Conservation (phyloP, 805 yeast species). For the Sugiyamaella americana region DNA sequence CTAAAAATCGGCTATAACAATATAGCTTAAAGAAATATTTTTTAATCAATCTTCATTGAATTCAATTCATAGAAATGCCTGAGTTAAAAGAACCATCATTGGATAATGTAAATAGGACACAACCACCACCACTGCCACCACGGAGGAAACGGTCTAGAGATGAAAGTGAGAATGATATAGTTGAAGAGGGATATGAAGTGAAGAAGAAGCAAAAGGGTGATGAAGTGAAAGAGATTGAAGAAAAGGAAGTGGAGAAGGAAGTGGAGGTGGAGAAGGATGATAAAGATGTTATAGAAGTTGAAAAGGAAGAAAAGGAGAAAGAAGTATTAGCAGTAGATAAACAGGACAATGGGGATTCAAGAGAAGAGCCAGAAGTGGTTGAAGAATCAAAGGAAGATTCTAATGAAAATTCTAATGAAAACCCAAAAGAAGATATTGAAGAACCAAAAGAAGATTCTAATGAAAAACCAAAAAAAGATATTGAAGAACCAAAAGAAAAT, state of each 20-base stretch:
- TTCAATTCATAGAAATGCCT: no score
- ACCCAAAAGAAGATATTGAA: background rate
- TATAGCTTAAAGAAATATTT: no score
- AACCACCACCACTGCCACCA: background rate
- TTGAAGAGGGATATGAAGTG: conserved; percentile 3
- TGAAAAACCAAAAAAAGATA: background rate
- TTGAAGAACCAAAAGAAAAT: conserved; percentile 18
- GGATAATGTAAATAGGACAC: no score
- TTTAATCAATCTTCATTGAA: no score
- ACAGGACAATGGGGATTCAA: no score
- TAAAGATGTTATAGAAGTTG: no score
- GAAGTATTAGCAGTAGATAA: no score
- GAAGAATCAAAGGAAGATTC: conserved; percentile 8
- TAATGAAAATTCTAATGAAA: conserved; percentile 4
- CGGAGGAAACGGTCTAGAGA: background rate
- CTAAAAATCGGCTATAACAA: no score
- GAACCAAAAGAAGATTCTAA: conserved; percentile 5
- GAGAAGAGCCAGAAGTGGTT: conserved; percentile 4
- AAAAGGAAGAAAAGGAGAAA: no score
- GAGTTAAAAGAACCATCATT: no score
- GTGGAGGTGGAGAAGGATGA: background rate
- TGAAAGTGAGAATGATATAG: conserved; percentile 1
- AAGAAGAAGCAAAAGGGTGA: conserved; percentile 8
- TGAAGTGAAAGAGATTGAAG: conserved; percentile 3
- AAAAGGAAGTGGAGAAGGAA: conserved; percentile 3